Evolutionary conservation across 148 eudicot species (phyloP).

Genomic region (Chenopodium album): DNA sequence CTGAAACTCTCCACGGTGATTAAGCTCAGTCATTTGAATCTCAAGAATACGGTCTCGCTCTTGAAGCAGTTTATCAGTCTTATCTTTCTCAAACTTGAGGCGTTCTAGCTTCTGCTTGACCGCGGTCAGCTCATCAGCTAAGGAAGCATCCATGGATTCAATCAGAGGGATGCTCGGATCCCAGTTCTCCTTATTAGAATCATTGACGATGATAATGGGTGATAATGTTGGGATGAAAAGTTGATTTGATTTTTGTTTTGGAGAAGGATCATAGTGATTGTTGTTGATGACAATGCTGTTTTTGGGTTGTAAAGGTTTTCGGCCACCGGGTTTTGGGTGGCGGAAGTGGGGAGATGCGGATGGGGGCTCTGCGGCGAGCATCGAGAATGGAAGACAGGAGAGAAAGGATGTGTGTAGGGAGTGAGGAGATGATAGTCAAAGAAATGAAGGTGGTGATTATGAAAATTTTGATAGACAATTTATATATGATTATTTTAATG

Average conservation of each 20-base stretch:
- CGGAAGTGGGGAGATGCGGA: slow-evolving; percentile 10
- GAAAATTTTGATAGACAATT: background rate
- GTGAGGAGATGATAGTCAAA: background rate
- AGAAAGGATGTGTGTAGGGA: background rate
- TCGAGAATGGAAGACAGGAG: slow-evolving; percentile 7
- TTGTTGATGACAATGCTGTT: slow-evolving; percentile 21
- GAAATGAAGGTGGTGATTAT: background rate
- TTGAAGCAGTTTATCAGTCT: slow-evolving; percentile 51
- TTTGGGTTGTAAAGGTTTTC: slow-evolving; percentile 50
- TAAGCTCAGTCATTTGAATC: slow-evolving; percentile 46
- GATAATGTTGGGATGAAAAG: slow-evolving; percentile 16
- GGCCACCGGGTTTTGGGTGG: slow-evolving; percentile 28
- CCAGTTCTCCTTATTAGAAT: slow-evolving; percentile 51
- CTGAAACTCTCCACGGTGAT: slow-evolving; percentile 60
- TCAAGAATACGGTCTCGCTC: slow-evolving; percentile 50
- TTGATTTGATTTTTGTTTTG: background rate
- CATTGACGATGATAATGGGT: background rate
- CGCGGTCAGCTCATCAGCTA: slow-evolving; percentile 77
- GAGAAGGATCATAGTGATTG: background rate
- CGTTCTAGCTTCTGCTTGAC: slow-evolving; percentile 60
- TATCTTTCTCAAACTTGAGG: slow-evolving; percentile 58
- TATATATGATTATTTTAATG: background rate
- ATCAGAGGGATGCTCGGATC: background rate
- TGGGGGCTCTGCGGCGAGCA: slow-evolving; percentile 34
- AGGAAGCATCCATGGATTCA: slow-evolving; percentile 47